Conservation (phyloP, 495 filamentous ascomycete genomes). For the Penicillium robsamsonii region DNA sequence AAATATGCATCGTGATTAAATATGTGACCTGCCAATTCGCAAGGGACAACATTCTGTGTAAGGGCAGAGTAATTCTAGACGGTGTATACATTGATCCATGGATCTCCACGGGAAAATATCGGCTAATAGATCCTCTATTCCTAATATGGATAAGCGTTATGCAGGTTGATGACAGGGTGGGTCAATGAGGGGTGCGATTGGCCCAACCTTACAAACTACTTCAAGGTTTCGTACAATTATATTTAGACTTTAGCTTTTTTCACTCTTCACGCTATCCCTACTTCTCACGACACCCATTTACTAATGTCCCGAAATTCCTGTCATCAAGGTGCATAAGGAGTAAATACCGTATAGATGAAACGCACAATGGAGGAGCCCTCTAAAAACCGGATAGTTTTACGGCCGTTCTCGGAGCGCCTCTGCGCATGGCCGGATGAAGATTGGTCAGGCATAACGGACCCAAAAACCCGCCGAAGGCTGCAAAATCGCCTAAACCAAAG, state of each 20-base stretch:
- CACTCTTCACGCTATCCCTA: no score
- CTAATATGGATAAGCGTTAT: neutral
- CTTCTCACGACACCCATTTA: no score
- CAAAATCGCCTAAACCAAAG: conserved; percentile 29
- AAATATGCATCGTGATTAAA: neutral
- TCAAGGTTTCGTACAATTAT: no score
- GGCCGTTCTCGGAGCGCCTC: neutral
- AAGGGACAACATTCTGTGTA: no score
- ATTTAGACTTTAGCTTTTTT: no score
- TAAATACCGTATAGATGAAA: neutral
- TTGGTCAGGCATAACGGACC: conserved; percentile 23
- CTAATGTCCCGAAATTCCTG: neutral
- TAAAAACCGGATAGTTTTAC: neutral
- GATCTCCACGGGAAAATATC: neutral
- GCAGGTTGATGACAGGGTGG: neutral
- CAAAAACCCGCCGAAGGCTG: conserved; percentile 15
- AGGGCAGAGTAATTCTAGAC: no score
- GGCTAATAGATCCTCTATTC: neutral
- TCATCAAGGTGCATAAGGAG: neutral
- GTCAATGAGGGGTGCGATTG: neutral
- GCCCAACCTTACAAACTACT: no score
- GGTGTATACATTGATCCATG: no score
- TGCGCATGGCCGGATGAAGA: conserved; percentile 10
- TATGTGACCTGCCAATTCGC: neutral
- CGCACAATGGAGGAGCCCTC: neutral